Evolutionary conservation across 805 yeast genomes (phyloP).

Genomic region (Spathaspora sp.): DNA sequence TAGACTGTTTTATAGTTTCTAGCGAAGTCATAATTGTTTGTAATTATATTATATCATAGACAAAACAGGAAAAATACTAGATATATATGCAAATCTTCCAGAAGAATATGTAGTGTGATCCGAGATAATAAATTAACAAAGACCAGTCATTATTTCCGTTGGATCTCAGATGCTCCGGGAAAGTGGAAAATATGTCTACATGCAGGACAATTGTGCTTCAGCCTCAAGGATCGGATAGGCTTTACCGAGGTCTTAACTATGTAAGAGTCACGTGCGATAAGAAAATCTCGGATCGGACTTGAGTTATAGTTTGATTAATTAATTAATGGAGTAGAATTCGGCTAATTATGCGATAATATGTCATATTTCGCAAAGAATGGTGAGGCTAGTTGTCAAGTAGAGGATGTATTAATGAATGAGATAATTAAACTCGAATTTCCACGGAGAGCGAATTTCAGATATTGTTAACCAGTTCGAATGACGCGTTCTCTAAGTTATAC

Average conservation of each 20-base stretch:
- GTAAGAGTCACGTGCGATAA: neutral
- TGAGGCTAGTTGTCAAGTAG: too few relatives aligned
- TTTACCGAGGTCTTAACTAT: slow-evolving; percentile 1
- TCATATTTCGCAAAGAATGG: too few relatives aligned
- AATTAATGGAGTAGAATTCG: too few relatives aligned
- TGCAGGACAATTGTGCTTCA: neutral
- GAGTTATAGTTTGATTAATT: neutral
- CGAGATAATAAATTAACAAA: neutral
- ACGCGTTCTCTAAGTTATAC: too few relatives aligned
- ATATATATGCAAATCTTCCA: neutral
- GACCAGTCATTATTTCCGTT: neutral
- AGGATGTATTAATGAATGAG: too few relatives aligned
- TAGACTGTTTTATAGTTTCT: slow-evolving; percentile 9
- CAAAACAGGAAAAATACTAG: neutral
- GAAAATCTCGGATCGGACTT: slow-evolving; percentile 2
- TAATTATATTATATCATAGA: neutral
- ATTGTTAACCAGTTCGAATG: too few relatives aligned
- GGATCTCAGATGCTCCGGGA: neutral
- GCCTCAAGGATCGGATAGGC: neutral
- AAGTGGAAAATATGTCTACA: neutral
- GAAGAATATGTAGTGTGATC: neutral
- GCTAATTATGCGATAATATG: too few relatives aligned
- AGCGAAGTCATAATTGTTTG: neutral
- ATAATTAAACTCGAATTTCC: too few relatives aligned
- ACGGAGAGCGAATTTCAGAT: too few relatives aligned